phyloP scores from a whole-genome alignment of 805 yeast genomes.

The Lachancea nothofagi region DNA sequence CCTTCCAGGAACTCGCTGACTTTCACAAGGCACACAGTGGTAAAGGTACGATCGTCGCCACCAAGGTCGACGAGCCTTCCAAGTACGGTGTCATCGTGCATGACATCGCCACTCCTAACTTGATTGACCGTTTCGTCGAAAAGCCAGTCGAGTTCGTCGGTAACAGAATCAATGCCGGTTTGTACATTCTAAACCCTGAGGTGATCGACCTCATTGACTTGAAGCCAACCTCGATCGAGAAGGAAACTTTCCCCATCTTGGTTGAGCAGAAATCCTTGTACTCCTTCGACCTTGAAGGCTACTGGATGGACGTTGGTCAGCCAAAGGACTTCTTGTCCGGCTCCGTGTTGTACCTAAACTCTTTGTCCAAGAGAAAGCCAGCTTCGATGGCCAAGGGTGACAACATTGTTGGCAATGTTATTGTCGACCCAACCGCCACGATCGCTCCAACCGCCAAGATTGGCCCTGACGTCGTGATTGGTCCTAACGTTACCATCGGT shows the following conservation, averaged over 20 bases:
- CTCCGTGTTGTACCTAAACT: conserved; percentile 83
- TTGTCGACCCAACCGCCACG: conserved; percentile 92
- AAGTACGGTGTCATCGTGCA: conserved; percentile 99
- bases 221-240: conserved; percentile 98
- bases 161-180: conserved; percentile 99
- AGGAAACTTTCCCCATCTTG: conserved; percentile 97
- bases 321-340: conserved; percentile 99
- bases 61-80: conserved; percentile 99
- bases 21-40: conserved; percentile 97
- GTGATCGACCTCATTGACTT: conserved; percentile 94
- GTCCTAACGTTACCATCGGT: conserved; percentile 93
- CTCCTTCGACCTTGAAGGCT: conserved; percentile 97
- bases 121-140: conserved; percentile 97
- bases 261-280: conserved; percentile 84
- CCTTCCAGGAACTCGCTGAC: conserved; percentile 83
- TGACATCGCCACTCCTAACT: conserved; percentile 89
- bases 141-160: conserved; percentile 99
- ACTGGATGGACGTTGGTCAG: conserved; percentile 99
- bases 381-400: conserved; percentile 61
- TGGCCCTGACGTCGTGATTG: conserved; percentile 97
- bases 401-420: conserved; percentile 81
- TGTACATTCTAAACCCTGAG: conserved; percentile 94
- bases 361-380: conserved; percentile 77
- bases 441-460: conserved; percentile 89
- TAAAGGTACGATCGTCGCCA: conserved; percentile 96